phyloP scores from a whole-genome alignment of 208 protist species.

The Phytomonas sp. region DNA sequence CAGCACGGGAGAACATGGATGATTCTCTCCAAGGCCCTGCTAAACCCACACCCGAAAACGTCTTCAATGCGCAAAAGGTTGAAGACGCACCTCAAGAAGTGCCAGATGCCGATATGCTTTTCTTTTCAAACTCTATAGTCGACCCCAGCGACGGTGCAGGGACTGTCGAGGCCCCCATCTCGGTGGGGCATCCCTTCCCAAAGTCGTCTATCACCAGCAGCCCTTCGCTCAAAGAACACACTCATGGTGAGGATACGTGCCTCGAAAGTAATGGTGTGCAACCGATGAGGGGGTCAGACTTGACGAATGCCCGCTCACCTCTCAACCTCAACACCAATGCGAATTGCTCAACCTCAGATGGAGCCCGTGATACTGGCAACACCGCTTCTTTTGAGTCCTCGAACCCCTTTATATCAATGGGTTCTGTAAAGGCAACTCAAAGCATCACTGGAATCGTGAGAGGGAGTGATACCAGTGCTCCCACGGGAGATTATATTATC shows the following conservation, averaged over 20 bases:
- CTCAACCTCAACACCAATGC: not conserved
- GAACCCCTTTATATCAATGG: not conserved
- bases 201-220: not conserved
- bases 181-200: not conserved
- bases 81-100: not conserved
- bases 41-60: not conserved
- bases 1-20: not conserved
- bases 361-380: not conserved
- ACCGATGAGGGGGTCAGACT: not conserved
- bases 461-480: not conserved
- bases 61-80: not conserved
- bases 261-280: not conserved
- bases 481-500: not conserved
- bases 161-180: not conserved
- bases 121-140: not conserved
- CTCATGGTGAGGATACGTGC: not conserved
- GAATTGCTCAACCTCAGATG: not conserved
- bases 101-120: not conserved
- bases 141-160: not conserved
- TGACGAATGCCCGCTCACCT: not conserved
- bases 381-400: not conserved
- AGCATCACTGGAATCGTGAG: not conserved
- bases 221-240: not conserved
- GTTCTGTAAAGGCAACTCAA: not conserved
- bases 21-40: not conserved